Evolutionary conservation across 202 grass and related monocot species (phyloP).

Genomic region (Hordeum pubiflorum): DNA sequence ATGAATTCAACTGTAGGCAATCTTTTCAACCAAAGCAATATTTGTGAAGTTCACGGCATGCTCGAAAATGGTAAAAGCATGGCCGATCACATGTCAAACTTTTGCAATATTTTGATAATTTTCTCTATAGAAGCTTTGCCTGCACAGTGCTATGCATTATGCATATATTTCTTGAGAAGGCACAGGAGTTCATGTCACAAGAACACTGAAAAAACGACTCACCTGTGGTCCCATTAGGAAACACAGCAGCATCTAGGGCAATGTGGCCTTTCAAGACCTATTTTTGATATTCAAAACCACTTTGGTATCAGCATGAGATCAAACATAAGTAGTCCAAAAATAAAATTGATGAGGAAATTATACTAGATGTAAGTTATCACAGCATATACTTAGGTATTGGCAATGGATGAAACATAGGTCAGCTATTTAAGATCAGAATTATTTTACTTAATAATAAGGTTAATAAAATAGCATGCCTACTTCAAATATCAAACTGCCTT

Average conservation of each 20-base stretch:
- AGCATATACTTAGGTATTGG: not conserved
- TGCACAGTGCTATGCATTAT: not conserved
- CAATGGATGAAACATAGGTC: not conserved
- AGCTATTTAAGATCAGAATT: not conserved
- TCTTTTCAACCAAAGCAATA: not conserved
- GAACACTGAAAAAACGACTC: constrained; percentile 7
- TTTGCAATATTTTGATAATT: not conserved
- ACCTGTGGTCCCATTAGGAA: constrained; percentile 97
- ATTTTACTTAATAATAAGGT: not conserved
- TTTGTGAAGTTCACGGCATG: not conserved
- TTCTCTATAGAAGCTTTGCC: not conserved
- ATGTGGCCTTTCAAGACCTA: constrained; percentile 92
- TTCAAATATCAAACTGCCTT: not conserved
- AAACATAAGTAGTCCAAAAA: not conserved
- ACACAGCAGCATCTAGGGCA: constrained; percentile 59
- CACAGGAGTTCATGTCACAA: not conserved
- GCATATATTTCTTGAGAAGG: not conserved
- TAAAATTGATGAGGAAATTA: not conserved
- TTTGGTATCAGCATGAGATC: constrained; percentile 6
- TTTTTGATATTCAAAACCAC: constrained; percentile 11
- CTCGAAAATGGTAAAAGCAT: not conserved
- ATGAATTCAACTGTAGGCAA: not conserved
- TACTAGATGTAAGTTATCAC: not conserved
- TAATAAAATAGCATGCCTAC: not conserved
- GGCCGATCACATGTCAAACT: not conserved